Evolutionary conservation across 1,284 basidiomycete genomes (phyloP).

Genomic region (Termitomyces sp.): DNA sequence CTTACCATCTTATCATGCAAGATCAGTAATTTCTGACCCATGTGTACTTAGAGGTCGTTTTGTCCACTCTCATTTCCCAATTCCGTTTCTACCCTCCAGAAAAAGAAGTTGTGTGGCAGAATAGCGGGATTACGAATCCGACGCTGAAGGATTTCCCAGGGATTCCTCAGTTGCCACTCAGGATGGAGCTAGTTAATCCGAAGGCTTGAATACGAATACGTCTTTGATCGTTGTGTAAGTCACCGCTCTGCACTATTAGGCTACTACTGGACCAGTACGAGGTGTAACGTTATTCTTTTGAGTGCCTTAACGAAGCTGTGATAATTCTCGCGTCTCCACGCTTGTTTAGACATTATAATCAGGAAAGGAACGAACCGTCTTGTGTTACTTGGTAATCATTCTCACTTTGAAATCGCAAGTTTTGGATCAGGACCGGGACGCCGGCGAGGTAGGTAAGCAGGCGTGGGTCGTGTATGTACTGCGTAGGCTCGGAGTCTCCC

Average conservation of each 20-base stretch:
- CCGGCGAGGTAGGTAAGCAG: too few species aligned
- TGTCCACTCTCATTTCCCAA: constrained; percentile 16
- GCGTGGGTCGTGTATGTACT: too few species aligned
- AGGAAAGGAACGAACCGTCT: too few species aligned
- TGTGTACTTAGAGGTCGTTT: constrained; percentile 13
- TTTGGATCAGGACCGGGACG: too few species aligned
- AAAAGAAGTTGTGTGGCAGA: constrained; percentile 16
- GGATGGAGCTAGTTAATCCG: constrained; percentile 2
- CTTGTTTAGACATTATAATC: too few species aligned
- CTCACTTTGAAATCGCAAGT: too few species aligned
- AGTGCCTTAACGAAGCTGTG: too few species aligned
- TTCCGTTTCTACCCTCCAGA: constrained; percentile 14
- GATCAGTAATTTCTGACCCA: background rate
- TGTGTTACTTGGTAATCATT: too few species aligned
- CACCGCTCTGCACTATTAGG: background rate
- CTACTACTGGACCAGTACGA: background rate
- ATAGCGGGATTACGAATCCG: constrained; percentile 11
- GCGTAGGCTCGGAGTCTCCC: too few species aligned
- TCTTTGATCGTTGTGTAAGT: too few species aligned
- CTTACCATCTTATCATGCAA: background rate
- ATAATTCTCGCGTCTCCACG: too few species aligned
- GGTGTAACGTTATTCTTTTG: background rate
- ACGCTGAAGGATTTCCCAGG: constrained; percentile 6
- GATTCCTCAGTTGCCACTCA: constrained; percentile 10
- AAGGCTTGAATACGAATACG: background rate